Percentiles rank a stretch among this genome's conserved stretches.
These are phyloP conservation scores for Verbascum thapsus DNA, from an alignment of 257 asterid genomes.

Conservation along the genomic window DNA sequence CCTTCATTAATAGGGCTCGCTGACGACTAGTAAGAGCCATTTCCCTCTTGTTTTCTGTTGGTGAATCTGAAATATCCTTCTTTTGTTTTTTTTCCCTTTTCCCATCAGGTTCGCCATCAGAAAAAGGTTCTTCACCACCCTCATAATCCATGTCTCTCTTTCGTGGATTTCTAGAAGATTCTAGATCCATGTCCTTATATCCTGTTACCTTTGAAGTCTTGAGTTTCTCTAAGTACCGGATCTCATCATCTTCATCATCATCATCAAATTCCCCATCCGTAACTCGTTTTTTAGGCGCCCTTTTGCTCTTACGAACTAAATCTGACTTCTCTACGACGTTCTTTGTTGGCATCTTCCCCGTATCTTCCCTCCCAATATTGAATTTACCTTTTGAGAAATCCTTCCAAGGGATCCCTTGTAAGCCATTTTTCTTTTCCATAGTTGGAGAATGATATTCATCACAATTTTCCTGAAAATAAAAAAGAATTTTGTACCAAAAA, in stretches of 20 bases:
- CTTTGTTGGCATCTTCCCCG: constrained; percentile 44
- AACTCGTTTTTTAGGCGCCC: constrained; percentile 77
- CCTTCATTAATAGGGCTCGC: constrained; percentile 71
- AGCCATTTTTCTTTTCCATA: constrained; percentile 48
- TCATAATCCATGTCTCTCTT: constrained; percentile 66
- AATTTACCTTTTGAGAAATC: constrained; percentile 58
- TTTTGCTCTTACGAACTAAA: constrained; percentile 84
- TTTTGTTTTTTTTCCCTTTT: constrained; percentile 58
- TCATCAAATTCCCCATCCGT: constrained; percentile 76
- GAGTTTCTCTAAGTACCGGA: constrained; percentile 84
- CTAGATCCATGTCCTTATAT: constrained; percentile 53
- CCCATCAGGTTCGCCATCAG: constrained; percentile 65
- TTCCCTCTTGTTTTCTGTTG: constrained; percentile 70
- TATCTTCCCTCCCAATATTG: constrained; percentile 54
- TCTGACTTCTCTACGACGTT: constrained; percentile 59
- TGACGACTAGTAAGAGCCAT: constrained; percentile 90
- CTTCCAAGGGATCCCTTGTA: constrained; percentile 65
- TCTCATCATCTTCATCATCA: constrained; percentile 84
- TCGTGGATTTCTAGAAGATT: constrained; percentile 44
- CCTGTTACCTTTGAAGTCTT: constrained; percentile 61
- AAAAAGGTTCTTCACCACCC: constrained; percentile 52
- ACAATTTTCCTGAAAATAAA: constrained; percentile 57
- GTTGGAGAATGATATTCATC: constrained; percentile 50
- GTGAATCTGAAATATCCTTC: constrained; percentile 64
- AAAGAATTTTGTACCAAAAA: constrained; percentile 28